Base-by-base conservation (phyloP, 495 filamentous ascomycete genomes). In the Wilcoxina mikolae region DNA sequence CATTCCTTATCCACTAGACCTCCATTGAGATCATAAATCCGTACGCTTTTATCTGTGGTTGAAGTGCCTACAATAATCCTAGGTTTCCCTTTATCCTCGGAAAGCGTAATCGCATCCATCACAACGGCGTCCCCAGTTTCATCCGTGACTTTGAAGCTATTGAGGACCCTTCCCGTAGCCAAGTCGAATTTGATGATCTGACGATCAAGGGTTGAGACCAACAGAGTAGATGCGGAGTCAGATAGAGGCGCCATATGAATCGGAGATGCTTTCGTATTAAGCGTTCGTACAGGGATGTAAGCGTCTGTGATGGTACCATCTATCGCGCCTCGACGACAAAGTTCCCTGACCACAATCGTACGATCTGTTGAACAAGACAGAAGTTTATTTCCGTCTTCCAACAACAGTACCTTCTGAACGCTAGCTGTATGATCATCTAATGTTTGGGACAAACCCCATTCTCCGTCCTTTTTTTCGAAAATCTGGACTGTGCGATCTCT, bases 401-500 rank as follows among this genome's bases (percentile, higher is more conserved):
- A 67, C 59, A 86, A 83, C 9, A 80, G 63, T 26, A 87, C 59
- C 22, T 78, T 72, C 22, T 69, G 77, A 11, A 89, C 81, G 38
- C 78, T 78, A 0, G 79, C 83, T 17, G 82, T 80, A 65, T 89
- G 84, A 35, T 89, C 85, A 56, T 87, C 80, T 65, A 88, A 70
- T 0, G 84, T 87, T 64, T 89, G 84, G 31, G 83, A 68, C 31
- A 88, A 65, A 41, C 74, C 70, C 62, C 83, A 74, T 4, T 71
- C 70, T 0, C 71, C 70, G 0, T 72, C 68, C 27, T 67, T 67
- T 60, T 76, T 76, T 52, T 78, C 73, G 66, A 95, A 96, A 18
- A 96, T 72, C 67, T 98, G 91, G 20, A 91, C 77, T 46, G 82
- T 94, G 42, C 91, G 82, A 70, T 98, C 91, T 58, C 90, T 78